Conservation (phyloP, 148 eudicot species). For the Silene uniflora region DNA sequence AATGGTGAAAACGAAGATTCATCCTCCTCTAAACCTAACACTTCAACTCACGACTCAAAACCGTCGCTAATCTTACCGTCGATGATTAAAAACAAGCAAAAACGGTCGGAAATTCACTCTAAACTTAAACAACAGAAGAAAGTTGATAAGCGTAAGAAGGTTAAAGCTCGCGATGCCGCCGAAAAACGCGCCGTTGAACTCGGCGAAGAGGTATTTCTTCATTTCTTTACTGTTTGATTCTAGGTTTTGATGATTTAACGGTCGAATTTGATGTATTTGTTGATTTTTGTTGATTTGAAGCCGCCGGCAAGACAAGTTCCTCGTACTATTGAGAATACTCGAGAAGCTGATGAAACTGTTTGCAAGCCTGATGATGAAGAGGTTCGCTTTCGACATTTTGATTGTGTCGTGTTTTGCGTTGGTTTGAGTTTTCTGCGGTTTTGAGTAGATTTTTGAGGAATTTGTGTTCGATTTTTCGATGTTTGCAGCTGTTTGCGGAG, state of each 20-base stretch:
- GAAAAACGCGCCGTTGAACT: slow-evolving; percentile 83
- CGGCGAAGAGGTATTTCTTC: slow-evolving; percentile 69
- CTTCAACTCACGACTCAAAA: slow-evolving; percentile 14
- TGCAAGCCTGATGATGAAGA: slow-evolving; percentile 93
- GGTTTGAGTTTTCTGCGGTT: background rate
- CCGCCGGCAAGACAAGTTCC: slow-evolving; percentile 67
- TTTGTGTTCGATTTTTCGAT: slow-evolving; percentile 11
- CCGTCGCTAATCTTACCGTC: slow-evolving; percentile 58
- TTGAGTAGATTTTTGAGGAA: slow-evolving; percentile 6
- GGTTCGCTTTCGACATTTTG: slow-evolving; percentile 29
- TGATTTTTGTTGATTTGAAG: slow-evolving; percentile 25
- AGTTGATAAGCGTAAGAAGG: slow-evolving; percentile 67
- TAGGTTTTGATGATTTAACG: background rate
- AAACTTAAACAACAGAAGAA: slow-evolving; percentile 77
- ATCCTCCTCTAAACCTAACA: slow-evolving; percentile 17
- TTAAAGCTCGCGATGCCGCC: slow-evolving; percentile 64
- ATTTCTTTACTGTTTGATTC: background rate
- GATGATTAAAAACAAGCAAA: slow-evolving; percentile 77
- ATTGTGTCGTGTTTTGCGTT: background rate
- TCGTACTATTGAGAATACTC: slow-evolving; percentile 80
- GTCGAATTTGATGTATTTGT: background rate
- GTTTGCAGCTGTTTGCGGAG: slow-evolving; percentile 73
- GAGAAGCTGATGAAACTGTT: slow-evolving; percentile 83
- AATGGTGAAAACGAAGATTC: background rate
- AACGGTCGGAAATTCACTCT: slow-evolving; percentile 67